Percentiles rank a stretch among this genome's conserved stretches.
Evolutionary conservation across 2,329 filamentous ascomycete genomes (phyloP).

Genomic region (Colletotrichum ledebouriae): DNA sequence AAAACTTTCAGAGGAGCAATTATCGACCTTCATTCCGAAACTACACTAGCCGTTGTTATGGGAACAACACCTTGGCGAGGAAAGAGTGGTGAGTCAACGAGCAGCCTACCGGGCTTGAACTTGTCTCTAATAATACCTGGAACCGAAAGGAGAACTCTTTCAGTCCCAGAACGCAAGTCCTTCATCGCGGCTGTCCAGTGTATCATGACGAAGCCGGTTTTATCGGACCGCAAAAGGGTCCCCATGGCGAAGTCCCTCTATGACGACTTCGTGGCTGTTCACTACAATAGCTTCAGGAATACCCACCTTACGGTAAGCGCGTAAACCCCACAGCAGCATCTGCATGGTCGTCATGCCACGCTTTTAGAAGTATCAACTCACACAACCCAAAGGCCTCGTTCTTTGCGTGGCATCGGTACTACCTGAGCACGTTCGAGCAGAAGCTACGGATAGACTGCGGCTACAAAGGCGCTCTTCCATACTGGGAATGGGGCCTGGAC

Average conservation of each 20-base stretch:
- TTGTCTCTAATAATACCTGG: accelerated
- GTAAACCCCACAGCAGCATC: too few species aligned
- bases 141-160: constrained; percentile 43
- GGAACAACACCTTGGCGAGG: constrained; percentile 6
- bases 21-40: neutral
- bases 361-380: accelerated
- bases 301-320: constrained; percentile 37
- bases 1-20: constrained; percentile 14
- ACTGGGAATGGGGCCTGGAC: constrained; percentile 42
- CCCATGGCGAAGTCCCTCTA: constrained; percentile 44
- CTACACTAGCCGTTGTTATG: constrained; percentile 5
- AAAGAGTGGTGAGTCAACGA: constrained; percentile 28
- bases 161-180: constrained; percentile 42
- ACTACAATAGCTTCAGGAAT: constrained; percentile 33
- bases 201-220: constrained; percentile 45
- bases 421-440: constrained; percentile 37
- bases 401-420: constrained; percentile 43
- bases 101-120: accelerated
- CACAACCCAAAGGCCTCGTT: constrained; percentile 22
- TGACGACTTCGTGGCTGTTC: constrained; percentile 45
- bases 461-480: constrained; percentile 43
- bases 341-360: too few species aligned
- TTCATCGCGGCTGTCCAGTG: constrained; percentile 49
- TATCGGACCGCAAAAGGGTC: constrained; percentile 21
- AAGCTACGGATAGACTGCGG: constrained; percentile 41